phyloP scores from a whole-genome alignment of 1,284 basidiomycete species.

The Schizophyllum commune region DNA sequence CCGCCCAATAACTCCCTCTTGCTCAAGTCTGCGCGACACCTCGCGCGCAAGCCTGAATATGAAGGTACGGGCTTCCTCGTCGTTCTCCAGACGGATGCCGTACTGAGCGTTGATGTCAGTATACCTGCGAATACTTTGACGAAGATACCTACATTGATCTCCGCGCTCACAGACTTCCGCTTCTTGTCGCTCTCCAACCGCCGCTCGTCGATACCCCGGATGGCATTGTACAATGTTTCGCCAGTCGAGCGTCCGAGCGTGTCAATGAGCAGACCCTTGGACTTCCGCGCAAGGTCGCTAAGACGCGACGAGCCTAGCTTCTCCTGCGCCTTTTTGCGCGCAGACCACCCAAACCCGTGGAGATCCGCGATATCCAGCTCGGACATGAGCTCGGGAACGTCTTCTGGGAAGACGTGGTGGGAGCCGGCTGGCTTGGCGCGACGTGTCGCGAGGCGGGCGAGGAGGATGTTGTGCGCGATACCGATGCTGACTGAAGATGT shows the following conservation, averaged over 20 bases:
- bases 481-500: constrained; percentile 73
- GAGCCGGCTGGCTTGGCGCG: constrained; percentile 86
- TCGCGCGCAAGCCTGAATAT: constrained; percentile 70
- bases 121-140: not conserved
- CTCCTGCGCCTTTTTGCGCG: constrained; percentile 64
- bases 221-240: constrained; percentile 75
- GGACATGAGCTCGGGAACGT: constrained; percentile 54
- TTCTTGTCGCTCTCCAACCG: constrained; percentile 77
- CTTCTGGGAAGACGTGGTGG: constrained; percentile 59
- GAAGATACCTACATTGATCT: constrained; percentile 70
- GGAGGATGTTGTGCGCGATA: constrained; percentile 85
- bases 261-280: constrained; percentile 57
- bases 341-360: constrained; percentile 80
- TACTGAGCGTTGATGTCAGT: constrained; percentile 47
- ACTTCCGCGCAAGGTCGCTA: constrained; percentile 57
- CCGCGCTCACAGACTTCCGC: constrained; percentile 83
- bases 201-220: constrained; percentile 79
- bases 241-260: constrained; percentile 80
- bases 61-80: constrained; percentile 76
- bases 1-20: constrained; percentile 60
- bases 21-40: constrained; percentile 64
- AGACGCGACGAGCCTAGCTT: constrained; percentile 71
- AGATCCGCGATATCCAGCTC: constrained; percentile 81
- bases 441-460: constrained; percentile 88
- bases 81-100: constrained; percentile 86